phyloP scores from a whole-genome alignment of 306 rosid species.

The Glycine latifolia region DNA sequence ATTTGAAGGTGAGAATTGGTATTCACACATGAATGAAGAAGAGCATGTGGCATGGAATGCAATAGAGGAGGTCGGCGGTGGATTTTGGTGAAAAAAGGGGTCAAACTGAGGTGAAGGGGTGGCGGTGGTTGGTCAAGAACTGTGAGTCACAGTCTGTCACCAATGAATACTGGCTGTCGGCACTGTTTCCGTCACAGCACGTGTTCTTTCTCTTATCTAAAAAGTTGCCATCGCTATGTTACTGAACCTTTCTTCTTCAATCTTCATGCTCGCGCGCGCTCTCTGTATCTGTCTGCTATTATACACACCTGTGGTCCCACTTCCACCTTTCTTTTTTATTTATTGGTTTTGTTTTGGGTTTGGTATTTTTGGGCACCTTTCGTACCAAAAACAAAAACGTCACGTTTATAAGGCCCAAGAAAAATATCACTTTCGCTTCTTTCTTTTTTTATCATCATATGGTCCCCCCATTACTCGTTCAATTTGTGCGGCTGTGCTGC shows the following conservation, averaged over 20 bases:
- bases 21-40: no score
- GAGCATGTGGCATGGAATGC: no score
- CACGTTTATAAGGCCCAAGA: conserved; percentile 22
- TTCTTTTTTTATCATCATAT: no score
- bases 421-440: not conserved
- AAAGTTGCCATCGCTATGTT: not conserved
- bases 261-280: not conserved
- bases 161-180: conserved; percentile 55
- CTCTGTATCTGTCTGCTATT: not conserved
- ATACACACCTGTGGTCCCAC: conserved; percentile 2
- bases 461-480: conserved; percentile 11
- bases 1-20: no score
- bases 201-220: not conserved
- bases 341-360: not conserved
- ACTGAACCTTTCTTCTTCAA: not conserved
- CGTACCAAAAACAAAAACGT: not conserved
- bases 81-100: no score
- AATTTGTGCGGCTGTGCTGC: conserved; percentile 10
- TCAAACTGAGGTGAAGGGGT: no score
- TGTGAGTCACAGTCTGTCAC: conserved; percentile 6
- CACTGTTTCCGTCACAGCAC: conserved; percentile 44
- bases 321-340: not conserved
- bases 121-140: conserved; percentile 42
- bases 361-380: no score
- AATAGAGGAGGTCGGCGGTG: no score